Percentiles rank a stretch among this genome's conserved stretches.
phyloP scores from a whole-genome alignment of 1,284 basidiomycete genomes.

The Butyriboletus appendiculatus region DNA sequence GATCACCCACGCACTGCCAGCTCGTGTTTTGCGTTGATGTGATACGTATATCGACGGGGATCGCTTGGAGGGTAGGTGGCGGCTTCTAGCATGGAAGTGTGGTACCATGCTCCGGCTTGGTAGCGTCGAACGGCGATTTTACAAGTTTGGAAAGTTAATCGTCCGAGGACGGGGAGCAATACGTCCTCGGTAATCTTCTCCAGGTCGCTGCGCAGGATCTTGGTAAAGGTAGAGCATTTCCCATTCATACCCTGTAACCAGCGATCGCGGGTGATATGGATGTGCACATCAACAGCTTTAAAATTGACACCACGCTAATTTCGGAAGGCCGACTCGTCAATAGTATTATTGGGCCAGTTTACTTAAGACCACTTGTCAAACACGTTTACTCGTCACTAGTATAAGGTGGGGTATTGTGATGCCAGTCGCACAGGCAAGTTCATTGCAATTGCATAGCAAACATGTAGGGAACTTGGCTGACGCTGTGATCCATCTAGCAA shows the following conservation, averaged over 20 bases:
- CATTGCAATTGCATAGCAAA: not conserved
- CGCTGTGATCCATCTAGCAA: not conserved
- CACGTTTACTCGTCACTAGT: no score
- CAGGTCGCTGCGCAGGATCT: no score
- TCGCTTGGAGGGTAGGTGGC: conserved; percentile 6
- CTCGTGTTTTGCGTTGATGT: no score
- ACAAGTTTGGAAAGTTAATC: not conserved
- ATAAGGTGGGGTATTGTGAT: not conserved
- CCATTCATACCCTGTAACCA: no score
- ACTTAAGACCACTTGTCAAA: no score
- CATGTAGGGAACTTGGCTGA: not conserved
- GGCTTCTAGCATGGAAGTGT: not conserved
- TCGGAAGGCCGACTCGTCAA: no score
- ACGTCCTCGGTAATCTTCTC: not conserved
- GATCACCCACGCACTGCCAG: no score
- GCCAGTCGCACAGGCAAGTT: not conserved
- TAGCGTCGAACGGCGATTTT: not conserved
- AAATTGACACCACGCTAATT: no score
- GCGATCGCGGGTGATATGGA: no score
- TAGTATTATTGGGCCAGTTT: no score
- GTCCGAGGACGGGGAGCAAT: not conserved
- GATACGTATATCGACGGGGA: not conserved
- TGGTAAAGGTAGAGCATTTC: no score
- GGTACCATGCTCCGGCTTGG: not conserved
- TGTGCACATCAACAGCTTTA: no score